A percentile compares a stretch with the other conserved stretches of the same genome.
These are phyloP conservation scores for Cladophialophora exuberans DNA, from an alignment of 2,329 filamentous ascomycete species.

Conservation along the genomic window DNA sequence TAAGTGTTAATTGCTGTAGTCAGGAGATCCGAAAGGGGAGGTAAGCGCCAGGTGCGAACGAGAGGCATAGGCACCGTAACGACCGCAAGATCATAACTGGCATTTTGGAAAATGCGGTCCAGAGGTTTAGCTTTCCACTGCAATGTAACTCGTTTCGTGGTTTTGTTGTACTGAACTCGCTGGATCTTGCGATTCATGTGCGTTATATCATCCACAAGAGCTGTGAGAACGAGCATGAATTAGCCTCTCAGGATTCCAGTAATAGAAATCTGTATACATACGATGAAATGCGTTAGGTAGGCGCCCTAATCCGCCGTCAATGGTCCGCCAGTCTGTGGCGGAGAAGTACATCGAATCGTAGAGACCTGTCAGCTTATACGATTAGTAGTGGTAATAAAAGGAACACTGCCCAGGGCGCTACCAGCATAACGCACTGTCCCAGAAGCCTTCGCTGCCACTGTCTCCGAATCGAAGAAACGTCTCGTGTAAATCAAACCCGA, in stretches of 20 bases:
- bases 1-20: conserved; percentile 52
- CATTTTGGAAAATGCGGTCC: conserved; percentile 47
- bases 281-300: conserved; percentile 65
- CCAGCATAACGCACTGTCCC: conserved; percentile 40
- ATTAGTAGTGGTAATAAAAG: background rate
- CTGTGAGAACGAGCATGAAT: background rate
- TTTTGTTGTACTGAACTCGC: conserved; percentile 57
- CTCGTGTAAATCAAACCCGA: conserved; percentile 58
- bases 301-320: conserved; percentile 63
- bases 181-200: conserved; percentile 62
- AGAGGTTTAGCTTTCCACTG: conserved; percentile 54
- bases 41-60: conserved; percentile 65
- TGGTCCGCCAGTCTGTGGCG: conserved; percentile 65
- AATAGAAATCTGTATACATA: background rate
- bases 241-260: background rate
- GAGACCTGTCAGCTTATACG: conserved; percentile 34
- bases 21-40: conserved; percentile 55
- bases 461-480: conserved; percentile 50
- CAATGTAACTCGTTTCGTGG: conserved; percentile 59
- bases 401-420: background rate
- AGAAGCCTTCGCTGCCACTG: conserved; percentile 44
- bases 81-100: conserved; percentile 68
- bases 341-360: conserved; percentile 64
- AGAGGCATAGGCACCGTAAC: conserved; percentile 67
- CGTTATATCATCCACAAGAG: conserved; percentile 61